Base-by-base conservation (phyloP, 345 rosid species). In the Cardamine occulta region DNA sequence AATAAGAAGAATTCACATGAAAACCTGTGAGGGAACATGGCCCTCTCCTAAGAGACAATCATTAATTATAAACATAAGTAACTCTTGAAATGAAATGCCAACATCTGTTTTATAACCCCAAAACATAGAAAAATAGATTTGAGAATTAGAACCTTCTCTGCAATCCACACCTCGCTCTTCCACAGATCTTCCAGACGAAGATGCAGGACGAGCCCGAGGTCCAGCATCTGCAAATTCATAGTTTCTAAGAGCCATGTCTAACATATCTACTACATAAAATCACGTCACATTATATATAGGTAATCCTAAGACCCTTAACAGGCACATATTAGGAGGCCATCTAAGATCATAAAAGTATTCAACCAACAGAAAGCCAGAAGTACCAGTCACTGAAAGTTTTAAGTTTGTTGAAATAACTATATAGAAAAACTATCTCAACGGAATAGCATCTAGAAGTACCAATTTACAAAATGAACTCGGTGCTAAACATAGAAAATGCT, bases 141-240 rank as follows among this genome's bases (percentile, higher is more conserved):
- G 13, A 62, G 68, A 66, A 14, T 29, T 84, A 87, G 77, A 70
- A 87, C 97, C 90, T 83, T 60, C 58, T 54, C 45, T 49, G 84
- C 75, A 82, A 75, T 81, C 78, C 31, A 70, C 85, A 39, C 44
- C 67, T 31, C 78, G 77, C 61, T 87, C 96, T 76, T 85, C 84
- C 40, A 21, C 68, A 11, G 60, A 72, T 77, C 77, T 77, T 77
- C 81, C 84, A 71, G 88, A 85, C 17, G 95, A 84, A 54, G 96
- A 87, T 72, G 70, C 80, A 59, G 91, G 89, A 57, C 81, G 82
- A 66, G 80, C 74, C 29, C 66, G 80, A 81, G 83, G 77, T 55
- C 84, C 75, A 63, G 68, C 76, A 37, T 88, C 98, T 90, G 93
- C 85, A 84, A 51, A 66, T 60, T 40, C 0, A 19, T 31, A 66